Conservation (phyloP, 2,329 filamentous ascomycete genomes). For the Drechslerella coelobrocha region DNA sequence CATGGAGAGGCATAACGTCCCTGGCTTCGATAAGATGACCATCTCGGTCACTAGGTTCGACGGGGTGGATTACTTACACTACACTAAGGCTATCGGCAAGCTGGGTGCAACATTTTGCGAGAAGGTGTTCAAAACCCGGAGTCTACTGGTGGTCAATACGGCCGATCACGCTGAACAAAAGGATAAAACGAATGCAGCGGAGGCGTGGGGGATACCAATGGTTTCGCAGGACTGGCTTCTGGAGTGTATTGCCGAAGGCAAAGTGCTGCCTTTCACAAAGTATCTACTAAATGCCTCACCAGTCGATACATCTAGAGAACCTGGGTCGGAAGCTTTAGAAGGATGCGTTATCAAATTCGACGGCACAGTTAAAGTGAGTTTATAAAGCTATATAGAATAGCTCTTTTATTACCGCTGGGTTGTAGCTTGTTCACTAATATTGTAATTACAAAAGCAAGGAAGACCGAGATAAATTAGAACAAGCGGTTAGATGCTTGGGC, state of each 20-base stretch:
- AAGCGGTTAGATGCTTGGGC: constrained; percentile 40
- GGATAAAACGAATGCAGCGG: constrained; percentile 80
- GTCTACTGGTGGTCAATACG: constrained; percentile 74
- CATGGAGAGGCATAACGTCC: constrained; percentile 63
- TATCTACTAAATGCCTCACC: constrained; percentile 47
- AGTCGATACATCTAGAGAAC: constrained; percentile 22
- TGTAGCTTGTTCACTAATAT: constrained; percentile 17
- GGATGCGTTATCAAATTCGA: constrained; percentile 37
- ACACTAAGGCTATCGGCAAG: constrained; percentile 76
- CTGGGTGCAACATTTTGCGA: constrained; percentile 79
- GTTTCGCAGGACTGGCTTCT: constrained; percentile 84
- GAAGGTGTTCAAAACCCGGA: constrained; percentile 73
- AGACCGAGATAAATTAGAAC: constrained; percentile 50
- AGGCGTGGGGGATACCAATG: constrained; percentile 78
- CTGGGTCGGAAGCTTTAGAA: constrained; percentile 27
- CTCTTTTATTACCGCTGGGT: background rate
- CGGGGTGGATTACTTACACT: constrained; percentile 82
- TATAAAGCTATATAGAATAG: background rate
- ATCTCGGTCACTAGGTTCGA: constrained; percentile 83
- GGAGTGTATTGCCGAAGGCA: constrained; percentile 70
- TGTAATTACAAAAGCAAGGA: constrained; percentile 37
- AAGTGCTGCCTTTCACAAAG: constrained; percentile 46
- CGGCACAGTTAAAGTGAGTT: constrained; percentile 44
- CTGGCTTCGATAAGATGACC: constrained; percentile 72
- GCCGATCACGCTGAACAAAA: constrained; percentile 60